Percentiles rank a stretch among this genome's conserved stretches.
phyloP scores from a whole-genome alignment of 768 basidiomycete genomes.

The Collybia sp. region DNA sequence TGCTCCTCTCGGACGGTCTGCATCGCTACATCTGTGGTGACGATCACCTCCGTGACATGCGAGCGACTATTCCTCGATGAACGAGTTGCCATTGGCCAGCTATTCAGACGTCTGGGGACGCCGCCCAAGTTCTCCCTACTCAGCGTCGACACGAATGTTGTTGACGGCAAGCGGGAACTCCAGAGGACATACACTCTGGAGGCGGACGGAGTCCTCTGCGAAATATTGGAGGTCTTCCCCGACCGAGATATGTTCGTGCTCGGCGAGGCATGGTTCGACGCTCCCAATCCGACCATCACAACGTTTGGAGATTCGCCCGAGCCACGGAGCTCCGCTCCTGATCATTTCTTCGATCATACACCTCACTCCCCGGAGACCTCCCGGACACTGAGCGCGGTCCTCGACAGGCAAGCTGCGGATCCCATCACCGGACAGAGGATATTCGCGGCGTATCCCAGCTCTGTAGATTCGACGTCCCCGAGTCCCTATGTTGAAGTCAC shows the following conservation, averaged over 20 bases:
- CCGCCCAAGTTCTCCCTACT: conserved; percentile 57
- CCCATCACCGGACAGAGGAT: conserved; percentile 3
- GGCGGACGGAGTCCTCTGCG: conserved; percentile 55
- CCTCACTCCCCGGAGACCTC: neutral
- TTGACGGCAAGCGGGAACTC: conserved; percentile 24
- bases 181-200: conserved; percentile 57
- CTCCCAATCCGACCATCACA: conserved; percentile 1
- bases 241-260: conserved; percentile 60
- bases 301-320: neutral
- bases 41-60: conserved; percentile 46
- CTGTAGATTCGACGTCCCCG: neutral
- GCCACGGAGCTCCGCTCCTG: neutral
- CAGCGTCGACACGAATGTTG: conserved; percentile 40
- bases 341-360: neutral
- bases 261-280: conserved; percentile 52
- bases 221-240: conserved; percentile 68
- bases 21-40: conserved; percentile 58
- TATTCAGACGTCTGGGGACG: conserved; percentile 44
- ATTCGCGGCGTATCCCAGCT: conserved; percentile 6
- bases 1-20: conserved; percentile 52
- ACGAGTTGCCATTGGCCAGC: conserved; percentile 38
- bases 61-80: conserved; percentile 51
- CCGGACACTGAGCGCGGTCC: neutral
- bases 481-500: conserved; percentile 6
- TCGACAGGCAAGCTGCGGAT: conserved; percentile 8